Percentiles rank a stretch among this genome's conserved stretches.
These are phyloP conservation scores for Brassica rapa DNA, from an alignment of 345 rosid genomes.

Conservation along the genomic window DNA sequence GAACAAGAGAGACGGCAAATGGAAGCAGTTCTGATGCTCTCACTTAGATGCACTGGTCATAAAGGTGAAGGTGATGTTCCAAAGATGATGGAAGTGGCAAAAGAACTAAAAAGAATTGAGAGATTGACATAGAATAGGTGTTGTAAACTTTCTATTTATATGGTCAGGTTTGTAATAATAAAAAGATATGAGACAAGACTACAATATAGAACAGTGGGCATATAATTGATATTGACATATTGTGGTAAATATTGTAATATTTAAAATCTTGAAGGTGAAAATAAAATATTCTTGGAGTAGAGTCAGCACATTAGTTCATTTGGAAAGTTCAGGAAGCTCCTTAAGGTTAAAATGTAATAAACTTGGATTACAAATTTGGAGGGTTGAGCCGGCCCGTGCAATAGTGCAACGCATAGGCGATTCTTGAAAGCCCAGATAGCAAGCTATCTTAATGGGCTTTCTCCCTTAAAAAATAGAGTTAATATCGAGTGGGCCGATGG, in stretches of 20 bases:
- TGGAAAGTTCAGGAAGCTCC: neutral
- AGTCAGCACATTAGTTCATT: neutral
- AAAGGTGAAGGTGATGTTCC: constrained; percentile 44
- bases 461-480: constrained; percentile 11
- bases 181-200: neutral
- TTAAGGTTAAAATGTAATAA: neutral
- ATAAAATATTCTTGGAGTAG: neutral
- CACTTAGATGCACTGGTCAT: constrained; percentile 36
- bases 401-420: constrained; percentile 23
- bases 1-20: constrained; percentile 1
- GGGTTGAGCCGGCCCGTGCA: constrained; percentile 27
- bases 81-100: constrained; percentile 38
- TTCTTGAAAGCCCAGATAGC: neutral
- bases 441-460: neutral
- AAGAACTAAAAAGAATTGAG: constrained; percentile 31
- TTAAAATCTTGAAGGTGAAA: neutral
- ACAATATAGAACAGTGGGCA: neutral
- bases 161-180: neutral
- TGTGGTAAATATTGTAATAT: neutral
- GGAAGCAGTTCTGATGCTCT: constrained; percentile 22
- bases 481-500: neutral
- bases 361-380: neutral
- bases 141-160: neutral
- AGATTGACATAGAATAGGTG: neutral
- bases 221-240: neutral